These are phyloP conservation scores for Aspergillus melleus DNA, from an alignment of 2,329 filamentous ascomycete species.

Conservation along the genomic window DNA sequence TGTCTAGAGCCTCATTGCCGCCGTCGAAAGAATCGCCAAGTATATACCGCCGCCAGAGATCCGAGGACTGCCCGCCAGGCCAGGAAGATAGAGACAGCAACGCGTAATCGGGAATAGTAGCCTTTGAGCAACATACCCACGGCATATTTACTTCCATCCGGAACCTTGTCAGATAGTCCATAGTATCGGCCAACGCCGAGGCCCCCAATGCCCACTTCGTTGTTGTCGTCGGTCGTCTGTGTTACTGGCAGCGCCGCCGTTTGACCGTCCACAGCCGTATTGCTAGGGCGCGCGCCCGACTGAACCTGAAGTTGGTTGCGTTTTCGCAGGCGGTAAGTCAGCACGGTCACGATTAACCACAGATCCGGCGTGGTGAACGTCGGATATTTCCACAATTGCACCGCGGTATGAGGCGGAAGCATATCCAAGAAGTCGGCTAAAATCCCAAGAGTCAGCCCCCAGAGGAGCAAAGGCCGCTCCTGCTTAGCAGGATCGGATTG, in stretches of 20 bases:
- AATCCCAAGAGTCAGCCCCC: constrained; percentile 68
- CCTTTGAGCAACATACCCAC: constrained; percentile 45
- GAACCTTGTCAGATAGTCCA: constrained; percentile 24
- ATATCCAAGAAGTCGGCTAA: constrained; percentile 68
- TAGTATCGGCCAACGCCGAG: constrained; percentile 38
- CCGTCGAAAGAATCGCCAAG: constrained; percentile 31
- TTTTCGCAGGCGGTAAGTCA: constrained; percentile 60
- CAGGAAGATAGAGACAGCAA: constrained; percentile 42
- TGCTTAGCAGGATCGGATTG: constrained; percentile 33
- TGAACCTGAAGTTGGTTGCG: constrained; percentile 46
- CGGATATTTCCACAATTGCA: constrained; percentile 66
- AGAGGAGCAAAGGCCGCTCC: constrained; percentile 58
- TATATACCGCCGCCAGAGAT: constrained; percentile 28
- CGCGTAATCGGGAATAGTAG: constrained; percentile 43
- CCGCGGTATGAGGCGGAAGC: constrained; percentile 62
- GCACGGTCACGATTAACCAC: constrained; percentile 57
- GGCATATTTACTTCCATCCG: constrained; percentile 34
- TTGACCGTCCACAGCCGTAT: constrained; percentile 34
- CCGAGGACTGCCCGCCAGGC: constrained; percentile 38
- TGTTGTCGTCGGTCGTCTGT: constrained; percentile 26
- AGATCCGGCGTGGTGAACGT: constrained; percentile 67
- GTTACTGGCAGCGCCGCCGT: constrained; percentile 34
- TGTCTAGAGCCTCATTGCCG: neutral
- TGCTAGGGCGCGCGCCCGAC: constrained; percentile 30
- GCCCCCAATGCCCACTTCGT: constrained; percentile 41